These are phyloP conservation scores for Inonotus hispidus DNA, from an alignment of 1,284 basidiomycete genomes.

Conservation along the genomic window DNA sequence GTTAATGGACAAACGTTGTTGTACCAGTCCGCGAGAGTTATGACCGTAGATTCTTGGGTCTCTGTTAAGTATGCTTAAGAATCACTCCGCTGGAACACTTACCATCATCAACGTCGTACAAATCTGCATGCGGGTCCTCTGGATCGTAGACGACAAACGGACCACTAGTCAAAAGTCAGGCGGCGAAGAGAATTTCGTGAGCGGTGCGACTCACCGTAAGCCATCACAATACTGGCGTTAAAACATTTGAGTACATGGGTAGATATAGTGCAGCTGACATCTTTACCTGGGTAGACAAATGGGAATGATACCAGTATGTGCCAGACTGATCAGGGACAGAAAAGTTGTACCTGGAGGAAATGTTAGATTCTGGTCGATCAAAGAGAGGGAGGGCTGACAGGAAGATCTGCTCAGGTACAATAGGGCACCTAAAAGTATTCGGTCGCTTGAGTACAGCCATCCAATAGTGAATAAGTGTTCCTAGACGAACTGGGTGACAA, in stretches of 20 bases:
- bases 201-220: neutral
- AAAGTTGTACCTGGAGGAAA: slow-evolving; percentile 32
- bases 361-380: slow-evolving; percentile 17
- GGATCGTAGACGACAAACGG: slow-evolving; percentile 19
- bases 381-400: slow-evolving; percentile 3
- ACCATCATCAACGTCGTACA: slow-evolving; percentile 26
- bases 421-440: slow-evolving; percentile 34
- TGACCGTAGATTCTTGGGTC: slow-evolving; percentile 13
- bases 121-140: slow-evolving; percentile 28
- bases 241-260: no score
- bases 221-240: slow-evolving; percentile 30
- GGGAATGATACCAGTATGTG: slow-evolving; percentile 37
- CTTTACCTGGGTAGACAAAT: slow-evolving; percentile 28
- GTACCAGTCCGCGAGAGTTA: slow-evolving; percentile 20
- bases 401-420: slow-evolving; percentile 25
- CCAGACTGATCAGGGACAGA: slow-evolving; percentile 32
- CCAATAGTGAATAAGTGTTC: neutral
- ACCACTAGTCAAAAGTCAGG: neutral
- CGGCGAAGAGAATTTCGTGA: neutral
- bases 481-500: slow-evolving; percentile 23
- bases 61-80: slow-evolving; percentile 17
- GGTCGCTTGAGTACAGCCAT: no score
- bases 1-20: neutral
- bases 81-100: neutral
- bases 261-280: neutral